Base-by-base conservation (phyloP, 2,329 filamentous ascomycete genomes). In the Epichloe elymi region DNA sequence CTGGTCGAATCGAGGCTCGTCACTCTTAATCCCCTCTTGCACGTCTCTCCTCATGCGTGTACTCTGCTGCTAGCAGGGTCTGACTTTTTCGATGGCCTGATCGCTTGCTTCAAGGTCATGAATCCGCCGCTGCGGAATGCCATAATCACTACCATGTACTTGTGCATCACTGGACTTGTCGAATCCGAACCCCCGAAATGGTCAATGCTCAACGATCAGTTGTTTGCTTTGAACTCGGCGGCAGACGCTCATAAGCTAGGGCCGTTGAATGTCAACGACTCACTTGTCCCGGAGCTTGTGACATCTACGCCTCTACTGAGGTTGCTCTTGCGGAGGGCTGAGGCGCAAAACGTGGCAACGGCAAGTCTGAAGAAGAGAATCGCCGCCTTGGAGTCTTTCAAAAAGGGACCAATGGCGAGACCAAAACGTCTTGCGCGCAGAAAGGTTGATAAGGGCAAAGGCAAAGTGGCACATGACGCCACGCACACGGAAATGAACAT, bases 1-100 rank as follows among this genome's bases (percentile, higher is more conserved):
- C 65, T 68, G 6, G 71, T 79, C 0, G 79, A 85, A 59, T 63
- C 65, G 1, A 70, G 70, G 0, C 69, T 89, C 35, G 72, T 73
- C 45, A 70, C 70, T 10, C 61, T 88, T n/a, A 85, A 81, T 53
- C 74, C 80, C 47, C 67, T 90, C 4, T 67, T 88, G 5, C 74
- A 80, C 57, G 72, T 71, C 6, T 87, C 82, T 5, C 71, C 79
- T 0, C 70, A 74, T 19, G 70, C 73, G 0, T 77, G 76, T 19
- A 68, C 71, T 1, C 72, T 86, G 57, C 83, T 95, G 59, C 78
- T 95, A 58, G 85, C 85, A 0, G 91, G 91, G 1, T 89, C 86
- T 48, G 91, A 96, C 66, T 91, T 93, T 93, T 67, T 95, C 19
- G 91, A 96, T 63, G 80, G 85, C 0, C 73, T 95, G 12, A 72